These are phyloP conservation scores for Plectranthus barbatus DNA, from an alignment of 257 asterid genomes.

Conservation along the genomic window DNA sequence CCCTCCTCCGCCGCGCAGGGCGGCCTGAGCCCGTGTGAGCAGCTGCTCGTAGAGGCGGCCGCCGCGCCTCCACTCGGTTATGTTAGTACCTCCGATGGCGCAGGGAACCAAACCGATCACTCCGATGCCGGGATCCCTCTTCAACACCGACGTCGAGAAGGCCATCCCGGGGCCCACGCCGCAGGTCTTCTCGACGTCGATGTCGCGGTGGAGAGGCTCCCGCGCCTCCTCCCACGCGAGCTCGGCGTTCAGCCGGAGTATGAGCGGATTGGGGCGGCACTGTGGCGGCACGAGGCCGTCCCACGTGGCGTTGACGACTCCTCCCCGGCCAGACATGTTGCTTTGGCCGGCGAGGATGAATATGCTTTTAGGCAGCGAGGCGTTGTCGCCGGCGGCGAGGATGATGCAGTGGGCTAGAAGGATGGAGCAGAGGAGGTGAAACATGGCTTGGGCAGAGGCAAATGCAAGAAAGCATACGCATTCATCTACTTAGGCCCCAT, in stretches of 20 bases:
- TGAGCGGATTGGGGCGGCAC: conserved; percentile 22
- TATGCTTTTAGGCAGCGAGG: conserved; percentile 24
- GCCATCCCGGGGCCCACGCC: conserved; percentile 93
- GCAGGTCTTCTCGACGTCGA: conserved; percentile 43
- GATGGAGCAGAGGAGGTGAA: conserved; percentile 27
- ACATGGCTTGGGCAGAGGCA: conserved; percentile 21
- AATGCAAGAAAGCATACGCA: not conserved
- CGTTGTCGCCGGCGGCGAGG: conserved; percentile 12
- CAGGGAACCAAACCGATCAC: conserved; percentile 72
- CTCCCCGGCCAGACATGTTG: conserved; percentile 91
- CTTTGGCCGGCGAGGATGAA: conserved; percentile 85
- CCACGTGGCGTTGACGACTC: conserved; percentile 41
- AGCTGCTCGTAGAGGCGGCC: conserved; percentile 32
- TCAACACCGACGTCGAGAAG: conserved; percentile 35
- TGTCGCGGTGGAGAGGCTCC: conserved; percentile 78
- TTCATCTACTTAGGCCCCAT: too few species aligned
- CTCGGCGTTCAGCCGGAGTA: conserved; percentile 40
- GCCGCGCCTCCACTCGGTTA: conserved; percentile 56
- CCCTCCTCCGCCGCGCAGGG: conserved; percentile 37
- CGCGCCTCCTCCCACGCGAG: conserved; percentile 50
- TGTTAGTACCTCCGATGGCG: conserved; percentile 59
- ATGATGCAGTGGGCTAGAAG: conserved; percentile 29
- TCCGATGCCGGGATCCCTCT: conserved; percentile 32
- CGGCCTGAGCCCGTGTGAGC: conserved; percentile 36
- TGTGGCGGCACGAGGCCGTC: conserved; percentile 49